These are phyloP conservation scores for Penicillium paxilli DNA, from an alignment of 495 filamentous ascomycete species.

Conservation along the genomic window DNA sequence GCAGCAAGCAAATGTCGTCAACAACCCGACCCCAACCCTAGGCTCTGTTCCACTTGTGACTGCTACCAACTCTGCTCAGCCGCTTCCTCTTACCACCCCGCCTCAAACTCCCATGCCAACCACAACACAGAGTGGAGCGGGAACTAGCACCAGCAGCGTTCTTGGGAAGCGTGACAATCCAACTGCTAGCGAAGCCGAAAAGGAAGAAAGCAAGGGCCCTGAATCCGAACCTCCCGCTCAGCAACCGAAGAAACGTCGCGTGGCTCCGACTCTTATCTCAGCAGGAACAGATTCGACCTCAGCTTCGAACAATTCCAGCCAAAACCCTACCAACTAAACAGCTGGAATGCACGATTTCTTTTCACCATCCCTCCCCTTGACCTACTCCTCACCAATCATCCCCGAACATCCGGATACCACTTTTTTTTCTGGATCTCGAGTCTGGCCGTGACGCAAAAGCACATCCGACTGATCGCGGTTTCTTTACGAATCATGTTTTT, in stretches of 20 bases:
- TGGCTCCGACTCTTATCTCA: conserved; percentile 72
- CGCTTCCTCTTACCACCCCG: conserved; percentile 69
- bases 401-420: too few species aligned
- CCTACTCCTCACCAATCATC: too few species aligned
- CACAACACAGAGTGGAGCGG: conserved; percentile 41
- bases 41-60: conserved; percentile 73
- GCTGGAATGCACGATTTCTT: too few species aligned
- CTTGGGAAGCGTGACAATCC: conserved; percentile 58
- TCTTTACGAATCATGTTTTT: background rate
- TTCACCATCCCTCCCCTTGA: too few species aligned
- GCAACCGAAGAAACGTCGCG: conserved; percentile 70
- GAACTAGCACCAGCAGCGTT: conserved; percentile 42
- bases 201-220: conserved; percentile 58
- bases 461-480: too few species aligned
- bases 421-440: too few species aligned
- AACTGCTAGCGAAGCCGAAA: conserved; percentile 51
- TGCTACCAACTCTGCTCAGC: conserved; percentile 61
- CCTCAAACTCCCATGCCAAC: conserved; percentile 71
- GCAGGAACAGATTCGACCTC: conserved; percentile 21
- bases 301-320: conserved; percentile 17
- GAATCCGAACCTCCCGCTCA: conserved; percentile 34
- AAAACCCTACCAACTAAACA: too few species aligned
- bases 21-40: conserved; percentile 75
- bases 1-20: conserved; percentile 49
- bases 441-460: too few species aligned